These are phyloP conservation scores for Ophiostoma piceae DNA, from an alignment of 2,329 filamentous ascomycete genomes.

Conservation along the genomic window DNA sequence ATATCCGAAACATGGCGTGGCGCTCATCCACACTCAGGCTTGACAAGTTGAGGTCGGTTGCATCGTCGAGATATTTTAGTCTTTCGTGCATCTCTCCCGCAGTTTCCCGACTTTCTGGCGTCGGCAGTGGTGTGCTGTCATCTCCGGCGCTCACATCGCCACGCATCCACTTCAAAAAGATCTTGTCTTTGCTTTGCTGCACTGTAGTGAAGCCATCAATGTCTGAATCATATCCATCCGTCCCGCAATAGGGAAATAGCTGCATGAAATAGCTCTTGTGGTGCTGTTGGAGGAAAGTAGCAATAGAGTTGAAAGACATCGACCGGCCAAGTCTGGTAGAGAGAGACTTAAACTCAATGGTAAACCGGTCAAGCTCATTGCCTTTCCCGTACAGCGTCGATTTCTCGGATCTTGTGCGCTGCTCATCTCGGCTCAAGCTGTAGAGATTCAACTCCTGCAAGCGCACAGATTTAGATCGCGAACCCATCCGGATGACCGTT, in stretches of 20 bases:
- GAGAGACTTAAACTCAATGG: not conserved
- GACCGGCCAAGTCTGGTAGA: not conserved
- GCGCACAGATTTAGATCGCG: constrained; percentile 49
- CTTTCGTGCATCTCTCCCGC: not conserved
- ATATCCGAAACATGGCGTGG: not conserved
- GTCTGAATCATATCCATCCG: constrained; percentile 15
- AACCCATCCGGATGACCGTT: constrained; percentile 58
- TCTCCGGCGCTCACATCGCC: not conserved
- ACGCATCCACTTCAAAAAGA: constrained; percentile 28
- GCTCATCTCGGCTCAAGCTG: constrained; percentile 32
- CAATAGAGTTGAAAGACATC: not conserved
- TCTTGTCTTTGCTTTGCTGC: constrained; percentile 20
- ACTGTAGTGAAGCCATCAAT: constrained; percentile 32
- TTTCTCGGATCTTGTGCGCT: constrained; percentile 40
- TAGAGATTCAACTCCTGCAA: constrained; percentile 50
- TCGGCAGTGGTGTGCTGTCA: not conserved
- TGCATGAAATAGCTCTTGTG: constrained; percentile 29
- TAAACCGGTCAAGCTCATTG: not conserved
- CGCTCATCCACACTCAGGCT: not conserved
- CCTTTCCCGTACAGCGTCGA: constrained; percentile 31
- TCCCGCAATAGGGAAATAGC: constrained; percentile 29
- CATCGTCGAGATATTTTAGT: not conserved
- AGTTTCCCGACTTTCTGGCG: not conserved
- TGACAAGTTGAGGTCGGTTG: not conserved
- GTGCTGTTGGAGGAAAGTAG: not conserved